A percentile compares a stretch with the other conserved stretches of the same genome.
Conservation (phyloP, 441 rosid species). For the Erodium moschatum region DNA sequence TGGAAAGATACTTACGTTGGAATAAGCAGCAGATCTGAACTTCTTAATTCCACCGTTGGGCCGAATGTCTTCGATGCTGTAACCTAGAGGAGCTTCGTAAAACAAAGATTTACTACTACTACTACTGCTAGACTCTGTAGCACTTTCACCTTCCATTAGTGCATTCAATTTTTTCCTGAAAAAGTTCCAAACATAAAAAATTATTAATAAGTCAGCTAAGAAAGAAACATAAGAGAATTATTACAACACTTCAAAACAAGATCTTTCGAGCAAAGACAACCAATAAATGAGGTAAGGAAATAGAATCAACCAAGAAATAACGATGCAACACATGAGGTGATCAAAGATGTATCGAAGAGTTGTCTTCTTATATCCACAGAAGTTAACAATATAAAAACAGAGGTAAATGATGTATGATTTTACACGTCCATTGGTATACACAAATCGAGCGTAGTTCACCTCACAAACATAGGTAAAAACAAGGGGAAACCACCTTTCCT, state of each 20-base stretch:
- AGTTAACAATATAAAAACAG: neutral
- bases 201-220: neutral
- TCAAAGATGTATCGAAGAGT: neutral
- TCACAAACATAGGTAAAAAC: too few species aligned
- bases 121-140: conserved; percentile 46
- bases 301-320: neutral
- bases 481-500: too few species aligned
- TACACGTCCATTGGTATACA: too few species aligned
- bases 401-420: neutral
- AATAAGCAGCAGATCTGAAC: conserved; percentile 56
- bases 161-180: conserved; percentile 50
- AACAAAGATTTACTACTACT: conserved; percentile 35
- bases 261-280: neutral
- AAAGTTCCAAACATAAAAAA: neutral
- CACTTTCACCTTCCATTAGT: conserved; percentile 67
- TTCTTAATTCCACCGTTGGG: conserved; percentile 77
- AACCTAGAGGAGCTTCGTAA: conserved; percentile 74
- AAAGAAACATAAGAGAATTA: neutral
- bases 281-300: neutral
- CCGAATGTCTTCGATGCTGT: conserved; percentile 75
- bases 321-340: neutral
- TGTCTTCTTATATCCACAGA: neutral
- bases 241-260: neutral
- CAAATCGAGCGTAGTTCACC: too few species aligned
- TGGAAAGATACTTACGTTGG: conserved; percentile 35